phyloP scores from a whole-genome alignment of 306 rosid genomes.

The Astragalus membranaceus region DNA sequence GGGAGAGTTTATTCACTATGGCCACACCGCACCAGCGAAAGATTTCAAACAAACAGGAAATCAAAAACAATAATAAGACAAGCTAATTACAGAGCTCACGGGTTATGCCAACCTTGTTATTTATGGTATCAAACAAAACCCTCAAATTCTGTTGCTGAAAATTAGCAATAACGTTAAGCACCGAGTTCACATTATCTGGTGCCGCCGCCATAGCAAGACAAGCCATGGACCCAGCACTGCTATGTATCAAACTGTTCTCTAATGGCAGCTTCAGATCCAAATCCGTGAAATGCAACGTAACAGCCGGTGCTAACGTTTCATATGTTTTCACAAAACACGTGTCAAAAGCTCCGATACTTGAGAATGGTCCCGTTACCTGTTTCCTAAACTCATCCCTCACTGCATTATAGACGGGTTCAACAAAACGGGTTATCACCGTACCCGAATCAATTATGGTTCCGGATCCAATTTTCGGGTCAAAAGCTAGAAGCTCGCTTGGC shows the following conservation, averaged over 20 bases:
- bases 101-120: conserved; percentile 72
- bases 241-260: conserved; percentile 83
- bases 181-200: conserved; percentile 74
- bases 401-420: conserved; percentile 54
- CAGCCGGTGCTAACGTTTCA: conserved; percentile 45
- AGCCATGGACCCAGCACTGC: conserved; percentile 72
- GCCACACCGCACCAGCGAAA: not conserved
- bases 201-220: conserved; percentile 92
- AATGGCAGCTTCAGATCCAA: conserved; percentile 57
- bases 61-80: too few species aligned
- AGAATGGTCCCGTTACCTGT: conserved; percentile 55
- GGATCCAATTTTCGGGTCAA: conserved; percentile 59
- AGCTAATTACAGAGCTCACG: conserved; percentile 78
- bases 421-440: conserved; percentile 71
- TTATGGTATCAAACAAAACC: conserved; percentile 73
- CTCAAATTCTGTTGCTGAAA: conserved; percentile 88
- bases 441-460: conserved; percentile 93
- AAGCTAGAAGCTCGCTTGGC: conserved; percentile 31
- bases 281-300: conserved; percentile 52
- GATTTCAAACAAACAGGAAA: not conserved
- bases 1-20: not conserved
- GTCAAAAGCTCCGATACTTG: conserved; percentile 76
- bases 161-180: conserved; percentile 83
- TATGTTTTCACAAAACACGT: conserved; percentile 56
- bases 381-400: conserved; percentile 78